Percentiles rank a stretch among this genome's conserved stretches.
These are phyloP conservation scores for Oenanthe javanica DNA, from an alignment of 140 eudicot genomes.

Conservation along the genomic window DNA sequence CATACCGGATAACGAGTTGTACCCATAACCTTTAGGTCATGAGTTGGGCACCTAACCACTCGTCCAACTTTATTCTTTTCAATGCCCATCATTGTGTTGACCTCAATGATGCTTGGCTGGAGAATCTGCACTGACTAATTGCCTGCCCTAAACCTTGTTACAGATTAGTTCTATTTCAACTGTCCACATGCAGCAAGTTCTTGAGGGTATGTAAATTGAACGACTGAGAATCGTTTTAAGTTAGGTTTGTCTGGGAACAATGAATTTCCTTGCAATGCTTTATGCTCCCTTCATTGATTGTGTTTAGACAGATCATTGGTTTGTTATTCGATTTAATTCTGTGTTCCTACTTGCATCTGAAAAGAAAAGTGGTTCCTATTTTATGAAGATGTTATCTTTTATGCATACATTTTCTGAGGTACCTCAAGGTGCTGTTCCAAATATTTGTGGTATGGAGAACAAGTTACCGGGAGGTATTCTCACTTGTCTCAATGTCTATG, in stretches of 20 bases:
- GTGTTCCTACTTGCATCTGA: not conserved
- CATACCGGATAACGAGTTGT: no score
- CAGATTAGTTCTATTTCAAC: not conserved
- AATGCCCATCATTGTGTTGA: not conserved
- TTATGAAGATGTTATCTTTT: not conserved
- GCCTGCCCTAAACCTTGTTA: not conserved
- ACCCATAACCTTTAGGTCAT: no score
- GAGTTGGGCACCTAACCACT: no score
- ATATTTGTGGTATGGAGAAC: not conserved
- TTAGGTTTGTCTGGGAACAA: not conserved
- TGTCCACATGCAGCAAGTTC: not conserved
- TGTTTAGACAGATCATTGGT: not conserved
- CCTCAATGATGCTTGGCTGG: not conserved
- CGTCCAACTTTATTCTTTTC: no score
- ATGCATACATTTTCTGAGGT: not conserved
- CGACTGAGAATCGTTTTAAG: not conserved
- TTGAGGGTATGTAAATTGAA: not conserved
- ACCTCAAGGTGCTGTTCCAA: not conserved
- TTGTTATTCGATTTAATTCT: not conserved
- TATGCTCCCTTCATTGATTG: not conserved
- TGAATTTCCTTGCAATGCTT: not conserved
- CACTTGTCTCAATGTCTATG: not conserved
- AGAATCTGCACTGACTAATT: not conserved
- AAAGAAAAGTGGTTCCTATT: not conserved
- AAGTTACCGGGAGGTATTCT: not conserved